These are phyloP conservation scores for Clitocybe nebularis DNA, from an alignment of 1,284 basidiomycete genomes.

Conservation along the genomic window DNA sequence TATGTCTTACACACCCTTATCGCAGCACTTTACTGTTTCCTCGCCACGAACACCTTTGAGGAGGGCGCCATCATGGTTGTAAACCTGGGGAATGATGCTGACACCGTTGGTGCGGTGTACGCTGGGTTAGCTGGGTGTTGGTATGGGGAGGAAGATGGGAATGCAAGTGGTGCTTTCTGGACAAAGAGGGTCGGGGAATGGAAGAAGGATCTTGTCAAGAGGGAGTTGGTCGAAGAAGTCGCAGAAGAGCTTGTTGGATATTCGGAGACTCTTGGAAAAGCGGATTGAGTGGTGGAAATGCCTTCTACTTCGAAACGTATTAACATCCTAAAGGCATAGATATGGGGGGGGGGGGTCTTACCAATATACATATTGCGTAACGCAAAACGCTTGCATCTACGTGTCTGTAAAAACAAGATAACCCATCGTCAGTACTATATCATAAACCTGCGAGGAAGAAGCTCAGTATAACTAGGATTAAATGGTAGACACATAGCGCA, in stretches of 20 bases:
- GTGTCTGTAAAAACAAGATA: too few species aligned
- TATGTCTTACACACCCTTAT: constrained; percentile 35
- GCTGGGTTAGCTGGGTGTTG: constrained; percentile 38
- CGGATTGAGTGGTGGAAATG: too few species aligned
- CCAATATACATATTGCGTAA: too few species aligned
- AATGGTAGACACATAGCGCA: constrained; percentile 18
- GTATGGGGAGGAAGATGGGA: constrained; percentile 25
- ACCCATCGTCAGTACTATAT: too few species aligned
- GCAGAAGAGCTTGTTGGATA: constrained; percentile 30
- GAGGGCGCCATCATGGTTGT: constrained; percentile 37
- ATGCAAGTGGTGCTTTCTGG: constrained; percentile 29
- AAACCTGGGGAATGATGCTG: constrained; percentile 40
- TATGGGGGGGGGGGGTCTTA: too few species aligned
- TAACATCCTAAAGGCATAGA: too few species aligned
- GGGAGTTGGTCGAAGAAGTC: constrained; percentile 32
- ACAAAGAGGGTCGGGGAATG: constrained; percentile 31
- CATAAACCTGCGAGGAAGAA: too few species aligned
- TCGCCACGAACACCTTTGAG: constrained; percentile 38
- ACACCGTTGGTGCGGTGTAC: constrained; percentile 40
- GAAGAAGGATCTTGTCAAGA: constrained; percentile 26
- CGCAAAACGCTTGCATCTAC: too few species aligned
- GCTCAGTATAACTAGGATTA: constrained; percentile 22
- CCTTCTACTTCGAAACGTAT: too few species aligned
- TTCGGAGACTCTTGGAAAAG: constrained; percentile 4
- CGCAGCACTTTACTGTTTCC: constrained; percentile 40